phyloP scores from a whole-genome alignment of 768 basidiomycete species.

The Asterophora lycoperdoides region DNA sequence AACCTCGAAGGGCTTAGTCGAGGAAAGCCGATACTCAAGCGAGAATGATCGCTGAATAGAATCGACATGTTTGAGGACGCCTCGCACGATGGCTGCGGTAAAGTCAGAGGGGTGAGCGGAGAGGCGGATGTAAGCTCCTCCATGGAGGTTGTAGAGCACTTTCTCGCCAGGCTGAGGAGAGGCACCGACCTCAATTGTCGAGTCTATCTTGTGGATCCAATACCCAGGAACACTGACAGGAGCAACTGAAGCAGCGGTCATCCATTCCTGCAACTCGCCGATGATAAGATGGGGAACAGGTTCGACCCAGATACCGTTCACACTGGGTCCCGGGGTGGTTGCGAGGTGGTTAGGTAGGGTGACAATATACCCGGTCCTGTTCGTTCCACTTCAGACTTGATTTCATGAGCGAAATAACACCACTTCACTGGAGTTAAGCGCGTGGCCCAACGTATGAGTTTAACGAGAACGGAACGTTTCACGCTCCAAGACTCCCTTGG shows the following conservation, averaged over 20 bases:
- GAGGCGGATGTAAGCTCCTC: constrained; percentile 51
- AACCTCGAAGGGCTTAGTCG: constrained; percentile 35
- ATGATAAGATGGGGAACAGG: constrained; percentile 38
- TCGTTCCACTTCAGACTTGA: not conserved
- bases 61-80: constrained; percentile 42
- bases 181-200: constrained; percentile 30
- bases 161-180: constrained; percentile 47
- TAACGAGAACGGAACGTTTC: constrained; percentile 33
- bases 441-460: constrained; percentile 29
- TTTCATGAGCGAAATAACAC: not conserved
- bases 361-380: constrained; percentile 33
- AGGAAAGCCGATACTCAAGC: constrained; percentile 69
- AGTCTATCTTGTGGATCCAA: constrained; percentile 45
- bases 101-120: constrained; percentile 55
- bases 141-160: constrained; percentile 59
- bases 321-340: constrained; percentile 35
- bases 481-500: constrained; percentile 45
- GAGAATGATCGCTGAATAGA: constrained; percentile 49
- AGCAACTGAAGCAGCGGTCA: constrained; percentile 33
- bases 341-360: constrained; percentile 35
- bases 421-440: constrained; percentile 24
- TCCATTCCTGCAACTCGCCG: constrained; percentile 40
- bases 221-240: constrained; percentile 51
- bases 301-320: constrained; percentile 48
- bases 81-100: constrained; percentile 41